phyloP scores from a whole-genome alignment of 768 basidiomycete species.

The Dentipellis sp. region DNA sequence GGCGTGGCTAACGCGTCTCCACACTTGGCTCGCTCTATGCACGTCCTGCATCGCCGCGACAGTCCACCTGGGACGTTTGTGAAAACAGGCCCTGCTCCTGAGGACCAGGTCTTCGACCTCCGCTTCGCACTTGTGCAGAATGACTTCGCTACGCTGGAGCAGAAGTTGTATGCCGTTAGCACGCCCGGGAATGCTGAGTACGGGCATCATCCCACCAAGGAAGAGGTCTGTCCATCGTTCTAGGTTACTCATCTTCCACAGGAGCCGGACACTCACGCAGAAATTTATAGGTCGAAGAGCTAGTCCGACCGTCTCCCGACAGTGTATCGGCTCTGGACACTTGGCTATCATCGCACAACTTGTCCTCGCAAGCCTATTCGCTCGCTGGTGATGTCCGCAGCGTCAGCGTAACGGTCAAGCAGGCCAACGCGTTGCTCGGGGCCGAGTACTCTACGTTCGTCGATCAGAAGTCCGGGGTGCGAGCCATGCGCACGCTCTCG shows the following conservation, averaged over 20 bases:
- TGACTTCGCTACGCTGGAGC: neutral
- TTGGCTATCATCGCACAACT: constrained; percentile 5
- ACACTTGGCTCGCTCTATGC: too few relatives aligned
- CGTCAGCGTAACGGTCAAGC: constrained; percentile 4
- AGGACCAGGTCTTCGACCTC: neutral
- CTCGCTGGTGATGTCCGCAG: constrained; percentile 21
- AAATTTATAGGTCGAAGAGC: constrained; percentile 1
- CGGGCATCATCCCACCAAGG: neutral
- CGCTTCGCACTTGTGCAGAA: neutral
- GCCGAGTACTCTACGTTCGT: constrained; percentile 12
- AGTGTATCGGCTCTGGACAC: constrained; percentile 2
- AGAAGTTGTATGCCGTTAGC: neutral
- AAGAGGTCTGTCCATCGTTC: neutral
- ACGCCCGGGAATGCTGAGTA: neutral
- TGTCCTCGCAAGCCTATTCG: constrained; percentile 3
- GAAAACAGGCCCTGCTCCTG: neutral
- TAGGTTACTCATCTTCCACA: too few relatives aligned
- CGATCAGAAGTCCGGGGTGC: constrained; percentile 1
- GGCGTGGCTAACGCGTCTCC: too few relatives aligned
- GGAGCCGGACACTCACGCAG: too few relatives aligned
- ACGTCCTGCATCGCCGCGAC: neutral
- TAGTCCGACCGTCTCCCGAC: constrained; percentile 3
- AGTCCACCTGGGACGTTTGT: neutral
- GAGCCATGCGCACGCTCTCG: constrained; percentile 10
- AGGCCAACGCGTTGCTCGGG: constrained; percentile 12